Evolutionary conservation across 2,329 filamentous ascomycete species (phyloP), one percentile per base, ranked within the genome.

Genomic region (Gyromitra esculenta): DNA sequence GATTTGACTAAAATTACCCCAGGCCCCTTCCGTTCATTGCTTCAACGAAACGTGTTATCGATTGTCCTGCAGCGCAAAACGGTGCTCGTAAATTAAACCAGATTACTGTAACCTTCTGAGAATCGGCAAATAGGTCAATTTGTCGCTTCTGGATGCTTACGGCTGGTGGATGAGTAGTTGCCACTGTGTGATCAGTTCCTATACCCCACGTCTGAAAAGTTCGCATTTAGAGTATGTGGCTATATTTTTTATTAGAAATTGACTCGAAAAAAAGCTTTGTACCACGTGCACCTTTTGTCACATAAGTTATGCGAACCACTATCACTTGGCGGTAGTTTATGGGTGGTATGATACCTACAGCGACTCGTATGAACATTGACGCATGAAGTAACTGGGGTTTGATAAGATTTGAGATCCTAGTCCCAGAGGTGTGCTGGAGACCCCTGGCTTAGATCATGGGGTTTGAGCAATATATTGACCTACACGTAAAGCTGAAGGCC

Each of bases 1-100:
- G 48, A 52, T 52, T 52, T 18, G 18, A n/a, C 18, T 52, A 7
- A 52, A 52, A 18, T 52, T 52, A 52, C 48, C 48, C 48, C n/a
- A 7, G 15, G 15, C 18, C 18, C 8, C 48, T 52, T 52, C 48
- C 7, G 41, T 25, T 52, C 18, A 52, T 21, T 4, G 48, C 15
- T 52, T 52, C 48, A 25, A 18, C 5, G 18, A 52, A 31, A 4
- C 4, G 25, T 25, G 18, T 18, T 52, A 52, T 52, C 18, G 18
- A 18, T 18, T 21, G 15, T n/a, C 48, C 18, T 52, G n/a, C 7
- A 15, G 41, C n/a, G 18, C 18, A 9, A 52, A 18, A 45, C 3
- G 0, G 25, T 45, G 18, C 7, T 52, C 18, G 48, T n/a, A 21
- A 9, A 7, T 21, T 52, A 21, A n/a, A 52, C 25, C 0, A 31